Conservation (phyloP, 495 filamentous ascomycete species). For the Trichocladium antarcticum region DNA sequence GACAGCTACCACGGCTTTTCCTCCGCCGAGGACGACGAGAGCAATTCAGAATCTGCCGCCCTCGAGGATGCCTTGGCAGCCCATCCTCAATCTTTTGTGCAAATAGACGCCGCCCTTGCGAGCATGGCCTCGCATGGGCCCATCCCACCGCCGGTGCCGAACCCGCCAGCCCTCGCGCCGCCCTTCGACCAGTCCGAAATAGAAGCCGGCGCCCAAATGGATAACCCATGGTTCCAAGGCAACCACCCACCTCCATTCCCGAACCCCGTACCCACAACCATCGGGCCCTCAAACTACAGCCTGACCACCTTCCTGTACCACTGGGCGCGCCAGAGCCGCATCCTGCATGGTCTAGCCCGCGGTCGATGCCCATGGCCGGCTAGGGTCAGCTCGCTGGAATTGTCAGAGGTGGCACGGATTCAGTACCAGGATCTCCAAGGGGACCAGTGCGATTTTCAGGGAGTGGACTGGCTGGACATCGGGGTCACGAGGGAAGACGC, state of each 20-base stretch:
- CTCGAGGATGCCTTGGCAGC: not conserved
- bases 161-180: not conserved
- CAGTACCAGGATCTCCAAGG: slow-evolving; percentile 41
- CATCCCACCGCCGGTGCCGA: not conserved
- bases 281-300: slow-evolving; percentile 21
- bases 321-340: slow-evolving; percentile 23
- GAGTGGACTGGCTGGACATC: slow-evolving; percentile 61
- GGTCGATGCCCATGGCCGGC: slow-evolving; percentile 16
- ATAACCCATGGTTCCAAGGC: not conserved
- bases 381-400: slow-evolving; percentile 15
- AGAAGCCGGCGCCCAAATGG: not conserved
- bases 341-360: slow-evolving; percentile 5
- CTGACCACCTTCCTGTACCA: slow-evolving; percentile 22
- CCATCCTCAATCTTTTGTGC: not conserved
- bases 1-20: not conserved
- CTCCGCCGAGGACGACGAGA: not conserved
- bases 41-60: not conserved
- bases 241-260: slow-evolving; percentile 11
- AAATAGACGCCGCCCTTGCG: not conserved
- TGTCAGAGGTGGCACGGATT: slow-evolving; percentile 14
- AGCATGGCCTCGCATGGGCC: not conserved
- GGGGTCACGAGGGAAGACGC: slow-evolving; percentile 52
- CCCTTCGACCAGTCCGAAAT: not conserved
- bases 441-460: slow-evolving; percentile 61
- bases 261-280: slow-evolving; percentile 18